Base-by-base conservation (phyloP, 176 grass and related monocot species). In the Paspalum vaginatum region DNA sequence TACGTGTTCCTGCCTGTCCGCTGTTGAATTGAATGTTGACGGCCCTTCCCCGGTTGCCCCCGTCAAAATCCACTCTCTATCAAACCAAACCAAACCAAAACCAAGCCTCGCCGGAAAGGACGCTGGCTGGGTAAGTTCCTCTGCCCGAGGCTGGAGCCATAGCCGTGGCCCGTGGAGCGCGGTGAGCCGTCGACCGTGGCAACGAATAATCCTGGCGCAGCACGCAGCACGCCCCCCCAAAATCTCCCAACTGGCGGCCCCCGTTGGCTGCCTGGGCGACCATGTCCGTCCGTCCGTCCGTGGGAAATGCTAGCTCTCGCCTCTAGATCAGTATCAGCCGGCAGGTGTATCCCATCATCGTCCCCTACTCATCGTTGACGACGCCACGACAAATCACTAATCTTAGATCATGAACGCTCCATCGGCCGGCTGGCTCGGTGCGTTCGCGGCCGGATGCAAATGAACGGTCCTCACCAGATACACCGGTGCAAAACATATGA, bases 261-360 rank as follows among this genome's bases (percentile, higher is more conserved):
- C 37, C 50, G 2, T 61, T 75, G 3, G 16, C 49, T 56, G 41
- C n/a, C n/a, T n/a, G n/a, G n/a, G n/a, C n/a, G n/a, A n/a, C n/a
- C n/a, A n/a, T n/a, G n/a, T n/a, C n/a, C n/a, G n/a, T n/a, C n/a
- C 80, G 58, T 64, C 70, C 80, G 59, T 60, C 22, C 56, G 56
- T 59, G 8, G 21, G 21, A 58, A 58, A 25, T 58, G 56, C 21
- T 58, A 9, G n/a, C 56, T 21, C 46, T 12, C 27, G 32, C 18
- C 10, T 47, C 44, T 47, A 6, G 7, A 25, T 61, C 4, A 13
- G 21, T 10, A 12, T 57, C 55, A n/a, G n/a, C n/a, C n/a, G n/a
- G n/a, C n/a, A n/a, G n/a, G n/a, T n/a, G n/a, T n/a, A n/a, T n/a
- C n/a, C n/a, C n/a, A n/a, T n/a, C n/a, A n/a, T n/a, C n/a, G n/a